phyloP scores from a whole-genome alignment of 768 basidiomycete species.

The Pseudohyphozyma bogoriensis region DNA sequence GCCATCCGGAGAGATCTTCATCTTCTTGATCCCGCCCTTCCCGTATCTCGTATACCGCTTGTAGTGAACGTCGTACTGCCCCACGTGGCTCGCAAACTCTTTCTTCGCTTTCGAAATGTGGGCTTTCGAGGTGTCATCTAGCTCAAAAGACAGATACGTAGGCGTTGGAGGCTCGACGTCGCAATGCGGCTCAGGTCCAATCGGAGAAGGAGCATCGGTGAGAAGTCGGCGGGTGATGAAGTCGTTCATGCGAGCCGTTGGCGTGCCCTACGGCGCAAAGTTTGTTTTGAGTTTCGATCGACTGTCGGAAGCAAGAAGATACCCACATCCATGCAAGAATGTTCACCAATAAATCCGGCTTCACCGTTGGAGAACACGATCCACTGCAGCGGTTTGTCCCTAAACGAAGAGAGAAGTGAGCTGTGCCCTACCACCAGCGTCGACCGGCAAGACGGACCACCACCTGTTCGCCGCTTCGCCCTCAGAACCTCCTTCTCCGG shows the following conservation, averaged over 20 bases:
- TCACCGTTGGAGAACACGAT: constrained; percentile 90
- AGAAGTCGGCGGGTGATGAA: constrained; percentile 70
- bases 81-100: constrained; percentile 60
- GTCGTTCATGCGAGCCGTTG: constrained; percentile 88
- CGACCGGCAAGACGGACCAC: constrained; percentile 41
- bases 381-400: constrained; percentile 79
- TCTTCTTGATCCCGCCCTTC: constrained; percentile 67
- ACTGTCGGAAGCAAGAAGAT: constrained; percentile 53
- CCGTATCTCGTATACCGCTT: constrained; percentile 80
- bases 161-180: constrained; percentile 27
- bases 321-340: constrained; percentile 63
- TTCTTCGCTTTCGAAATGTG: constrained; percentile 52
- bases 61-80: constrained; percentile 67
- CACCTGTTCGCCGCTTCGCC: constrained; percentile 70
- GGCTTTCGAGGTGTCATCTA: constrained; percentile 48
- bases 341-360: constrained; percentile 63
- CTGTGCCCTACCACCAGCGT: neutral
- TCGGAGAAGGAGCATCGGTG: constrained; percentile 46
- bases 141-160: too few relatives aligned
- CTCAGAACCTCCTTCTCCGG: constrained; percentile 41
- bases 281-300: neutral
- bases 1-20: constrained; percentile 50
- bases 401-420: neutral
- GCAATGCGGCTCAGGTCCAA: constrained; percentile 48
- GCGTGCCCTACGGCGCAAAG: constrained; percentile 48